phyloP scores from a whole-genome alignment of 441 rosid genomes.

The Raphanus hybrid region DNA sequence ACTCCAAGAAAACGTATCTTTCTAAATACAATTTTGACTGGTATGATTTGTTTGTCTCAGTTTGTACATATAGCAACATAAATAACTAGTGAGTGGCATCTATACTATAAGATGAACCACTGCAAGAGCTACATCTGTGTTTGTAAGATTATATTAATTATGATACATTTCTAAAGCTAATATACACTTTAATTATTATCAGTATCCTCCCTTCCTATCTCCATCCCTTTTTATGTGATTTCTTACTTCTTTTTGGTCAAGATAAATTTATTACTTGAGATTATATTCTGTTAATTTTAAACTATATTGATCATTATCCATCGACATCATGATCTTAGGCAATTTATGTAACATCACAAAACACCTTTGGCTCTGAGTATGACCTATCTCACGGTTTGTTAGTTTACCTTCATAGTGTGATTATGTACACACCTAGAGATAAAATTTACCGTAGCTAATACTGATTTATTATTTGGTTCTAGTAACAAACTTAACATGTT shows the following conservation, averaged over 20 bases:
- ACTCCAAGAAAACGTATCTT: background rate
- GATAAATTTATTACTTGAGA: background rate
- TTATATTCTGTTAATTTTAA: background rate
- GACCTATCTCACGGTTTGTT: background rate
- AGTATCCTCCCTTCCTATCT: background rate
- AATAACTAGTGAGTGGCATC: constrained; percentile 23
- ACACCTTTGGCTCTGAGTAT: constrained; percentile 2
- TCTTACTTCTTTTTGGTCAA: constrained; percentile 3
- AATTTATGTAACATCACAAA: background rate
- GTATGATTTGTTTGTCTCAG: constrained; percentile 43
- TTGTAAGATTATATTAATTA: constrained; percentile 21
- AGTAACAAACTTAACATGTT: background rate
- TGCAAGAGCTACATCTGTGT: constrained; percentile 34
- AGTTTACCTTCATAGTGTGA: background rate
- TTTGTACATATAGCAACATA: constrained; percentile 27
- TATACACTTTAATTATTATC: background rate
- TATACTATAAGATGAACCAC: constrained; percentile 25
- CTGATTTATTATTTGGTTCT: background rate
- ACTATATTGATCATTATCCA: background rate
- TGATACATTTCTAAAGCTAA: background rate
- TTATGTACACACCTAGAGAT: background rate
- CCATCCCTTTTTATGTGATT: background rate
- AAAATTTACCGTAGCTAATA: background rate
- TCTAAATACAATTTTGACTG: constrained; percentile 22
- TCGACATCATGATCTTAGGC: constrained; percentile 2